These are phyloP conservation scores for Malassezia arunalokei DNA, from an alignment of 1,284 basidiomycete genomes.

Conservation along the genomic window DNA sequence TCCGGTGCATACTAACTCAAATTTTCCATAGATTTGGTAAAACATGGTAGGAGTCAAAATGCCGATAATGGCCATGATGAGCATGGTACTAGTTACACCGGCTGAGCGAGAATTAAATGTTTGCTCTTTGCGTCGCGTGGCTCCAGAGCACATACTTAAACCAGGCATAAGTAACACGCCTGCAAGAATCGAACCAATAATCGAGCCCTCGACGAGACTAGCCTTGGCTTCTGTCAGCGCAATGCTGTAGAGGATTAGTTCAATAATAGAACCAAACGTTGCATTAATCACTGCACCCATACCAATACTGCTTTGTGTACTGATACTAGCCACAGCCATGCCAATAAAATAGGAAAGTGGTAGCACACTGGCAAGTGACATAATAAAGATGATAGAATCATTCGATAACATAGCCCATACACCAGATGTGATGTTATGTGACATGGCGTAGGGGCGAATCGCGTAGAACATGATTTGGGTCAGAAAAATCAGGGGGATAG, in stretches of 20 bases:
- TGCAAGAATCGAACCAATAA: conserved; percentile 82
- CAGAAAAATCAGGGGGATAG: conserved; percentile 84
- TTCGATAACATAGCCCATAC: conserved; percentile 62
- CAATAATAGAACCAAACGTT: conserved; percentile 94
- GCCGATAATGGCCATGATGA: conserved; percentile 99
- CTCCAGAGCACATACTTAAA: conserved; percentile 88
- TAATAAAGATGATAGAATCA: conserved; percentile 67
- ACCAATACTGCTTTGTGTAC: conserved; percentile 91
- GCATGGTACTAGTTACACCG: conserved; percentile 95
- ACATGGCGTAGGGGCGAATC: conserved; percentile 61
- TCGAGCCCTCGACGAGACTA: conserved; percentile 86
- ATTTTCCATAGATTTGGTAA: conserved; percentile 98
- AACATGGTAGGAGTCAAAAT: conserved; percentile 90
- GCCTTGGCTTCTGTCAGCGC: conserved; percentile 81
- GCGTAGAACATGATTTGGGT: conserved; percentile 86
- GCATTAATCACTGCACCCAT: conserved; percentile 99
- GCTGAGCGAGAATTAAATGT: conserved; percentile 96
- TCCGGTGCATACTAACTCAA: conserved; percentile 81
- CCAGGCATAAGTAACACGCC: conserved; percentile 96
- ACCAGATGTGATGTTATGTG: conserved; percentile 51
- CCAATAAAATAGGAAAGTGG: conserved; percentile 98
- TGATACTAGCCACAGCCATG: conserved; percentile 98
- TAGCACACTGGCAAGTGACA: conserved; percentile 81
- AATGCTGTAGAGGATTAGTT: conserved; percentile 85
- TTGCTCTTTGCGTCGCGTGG: conserved; percentile 81